Percentiles rank a stretch among this genome's conserved stretches.
phyloP scores from a whole-genome alignment of 345 rosid species.

The Gossypium turneri region DNA sequence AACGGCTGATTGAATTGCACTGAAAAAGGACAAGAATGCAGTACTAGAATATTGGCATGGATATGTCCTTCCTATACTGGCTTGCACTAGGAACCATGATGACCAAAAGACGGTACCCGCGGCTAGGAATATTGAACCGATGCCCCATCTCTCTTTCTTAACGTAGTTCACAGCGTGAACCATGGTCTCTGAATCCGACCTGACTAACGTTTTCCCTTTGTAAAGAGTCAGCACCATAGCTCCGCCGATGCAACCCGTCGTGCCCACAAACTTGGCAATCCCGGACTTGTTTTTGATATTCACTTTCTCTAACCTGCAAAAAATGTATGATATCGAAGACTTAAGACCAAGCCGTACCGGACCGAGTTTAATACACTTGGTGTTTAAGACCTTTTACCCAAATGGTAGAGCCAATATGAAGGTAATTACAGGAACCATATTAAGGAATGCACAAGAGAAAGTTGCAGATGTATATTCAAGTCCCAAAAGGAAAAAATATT shows the following conservation, averaged over 20 bases:
- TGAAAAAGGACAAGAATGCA: conserved; percentile 47
- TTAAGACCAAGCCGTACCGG: background rate
- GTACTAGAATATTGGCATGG: conserved; percentile 64
- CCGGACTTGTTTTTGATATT: conserved; percentile 42
- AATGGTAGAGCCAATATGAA: conserved; percentile 48
- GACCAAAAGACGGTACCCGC: conserved; percentile 32
- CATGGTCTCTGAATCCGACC: conserved; percentile 17
- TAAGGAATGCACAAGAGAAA: conserved; percentile 54
- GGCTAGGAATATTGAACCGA: conserved; percentile 40
- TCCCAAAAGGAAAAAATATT: conserved; percentile 52
- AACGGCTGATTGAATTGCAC: conserved; percentile 49
- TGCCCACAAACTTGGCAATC: conserved; percentile 40
- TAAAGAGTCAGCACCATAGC: conserved; percentile 49
- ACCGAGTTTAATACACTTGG: background rate
- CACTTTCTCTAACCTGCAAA: conserved; percentile 48
- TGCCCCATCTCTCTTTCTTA: conserved; percentile 34
- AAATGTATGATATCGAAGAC: background rate
- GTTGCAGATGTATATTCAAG: conserved; percentile 54
- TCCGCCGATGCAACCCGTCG: conserved; percentile 53
- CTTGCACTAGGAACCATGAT: conserved; percentile 56
- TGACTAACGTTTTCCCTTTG: conserved; percentile 43
- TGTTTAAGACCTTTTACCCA: conserved; percentile 28
- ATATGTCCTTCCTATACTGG: conserved; percentile 39
- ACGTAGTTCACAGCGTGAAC: background rate
- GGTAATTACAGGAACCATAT: conserved; percentile 57